Conservation (phyloP, 805 yeast species). For the Ogataea trehalophila region DNA sequence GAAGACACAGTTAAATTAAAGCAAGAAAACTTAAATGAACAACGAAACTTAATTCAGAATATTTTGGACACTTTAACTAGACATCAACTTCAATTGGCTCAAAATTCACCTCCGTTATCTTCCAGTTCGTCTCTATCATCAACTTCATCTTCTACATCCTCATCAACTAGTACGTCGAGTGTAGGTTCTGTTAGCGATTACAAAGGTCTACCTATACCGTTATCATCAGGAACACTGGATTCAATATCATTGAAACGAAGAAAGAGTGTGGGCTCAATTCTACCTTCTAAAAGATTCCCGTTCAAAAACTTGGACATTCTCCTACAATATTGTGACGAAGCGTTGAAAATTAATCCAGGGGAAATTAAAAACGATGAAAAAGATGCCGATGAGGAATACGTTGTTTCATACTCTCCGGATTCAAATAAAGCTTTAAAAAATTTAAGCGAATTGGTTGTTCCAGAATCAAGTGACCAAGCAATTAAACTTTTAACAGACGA, state of each 20-base stretch:
- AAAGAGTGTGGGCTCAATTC: conserved; percentile 39
- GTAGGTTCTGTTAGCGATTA: conserved; percentile 38
- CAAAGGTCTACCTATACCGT: conserved; percentile 49
- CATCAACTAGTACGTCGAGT: conserved; percentile 13
- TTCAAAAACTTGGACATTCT: conserved; percentile 54
- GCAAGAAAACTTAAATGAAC: conserved; percentile 77
- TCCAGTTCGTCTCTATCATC: conserved; percentile 24
- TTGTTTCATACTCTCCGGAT: conserved; percentile 50
- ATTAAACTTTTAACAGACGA: conserved; percentile 59
- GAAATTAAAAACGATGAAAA: conserved; percentile 36
- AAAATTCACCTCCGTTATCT: conserved; percentile 14
- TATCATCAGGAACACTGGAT: conserved; percentile 19
- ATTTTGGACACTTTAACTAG: conserved; percentile 37
- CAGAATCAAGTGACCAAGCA: conserved; percentile 61
- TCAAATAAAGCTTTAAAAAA: conserved; percentile 52
- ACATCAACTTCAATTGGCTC: conserved; percentile 12
- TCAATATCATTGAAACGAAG: conserved; percentile 24
- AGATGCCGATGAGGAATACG: conserved; percentile 20
- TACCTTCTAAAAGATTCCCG: conserved; percentile 47
- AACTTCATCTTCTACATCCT: conserved; percentile 10
- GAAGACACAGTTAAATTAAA: conserved; percentile 69
- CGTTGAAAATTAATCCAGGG: conserved; percentile 69
- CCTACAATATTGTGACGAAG: conserved; percentile 67
- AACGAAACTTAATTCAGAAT: conserved; percentile 44
- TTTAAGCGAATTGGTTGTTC: conserved; percentile 35